phyloP scores from a whole-genome alignment of 768 basidiomycete species.

The Clitopilus hobsonii region DNA sequence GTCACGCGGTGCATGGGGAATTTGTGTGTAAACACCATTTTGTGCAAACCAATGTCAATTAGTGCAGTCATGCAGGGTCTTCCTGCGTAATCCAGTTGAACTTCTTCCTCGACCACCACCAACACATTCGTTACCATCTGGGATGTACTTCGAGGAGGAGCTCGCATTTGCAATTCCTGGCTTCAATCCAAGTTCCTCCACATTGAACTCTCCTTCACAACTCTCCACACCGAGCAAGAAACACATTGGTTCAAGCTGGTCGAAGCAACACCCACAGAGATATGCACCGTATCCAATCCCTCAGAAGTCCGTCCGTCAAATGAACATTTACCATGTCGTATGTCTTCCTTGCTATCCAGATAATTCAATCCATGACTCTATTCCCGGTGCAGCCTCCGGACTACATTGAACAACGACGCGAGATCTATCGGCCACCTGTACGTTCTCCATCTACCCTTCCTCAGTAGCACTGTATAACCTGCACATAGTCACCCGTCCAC shows the following conservation, averaged over 20 bases:
- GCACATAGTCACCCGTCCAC: not conserved
- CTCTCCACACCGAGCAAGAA: not conserved
- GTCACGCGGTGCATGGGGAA: not conserved
- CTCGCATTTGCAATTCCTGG: not conserved
- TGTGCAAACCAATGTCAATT: not conserved
- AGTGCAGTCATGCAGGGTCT: not conserved
- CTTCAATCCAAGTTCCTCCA: not conserved
- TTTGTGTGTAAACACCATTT: not conserved
- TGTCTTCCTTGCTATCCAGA: too few species aligned
- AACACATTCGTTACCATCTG: not conserved
- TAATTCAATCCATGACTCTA: too few species aligned
- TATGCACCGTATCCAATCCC: not conserved
- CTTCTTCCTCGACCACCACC: not conserved
- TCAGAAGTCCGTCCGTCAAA: not conserved
- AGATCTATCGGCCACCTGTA: not conserved
- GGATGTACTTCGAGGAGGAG: not conserved
- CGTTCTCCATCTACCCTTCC: not conserved
- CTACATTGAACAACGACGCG: not conserved
- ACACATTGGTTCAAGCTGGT: not conserved
- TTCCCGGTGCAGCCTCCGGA: not conserved
- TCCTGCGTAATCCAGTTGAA: not conserved
- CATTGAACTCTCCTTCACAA: not conserved
- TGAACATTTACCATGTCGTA: not conserved
- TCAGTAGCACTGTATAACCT: not conserved
- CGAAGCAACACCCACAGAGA: not conserved